Evolutionary conservation across 2,329 filamentous ascomycete species (phyloP).

Genomic region (Xylaria sp.): DNA sequence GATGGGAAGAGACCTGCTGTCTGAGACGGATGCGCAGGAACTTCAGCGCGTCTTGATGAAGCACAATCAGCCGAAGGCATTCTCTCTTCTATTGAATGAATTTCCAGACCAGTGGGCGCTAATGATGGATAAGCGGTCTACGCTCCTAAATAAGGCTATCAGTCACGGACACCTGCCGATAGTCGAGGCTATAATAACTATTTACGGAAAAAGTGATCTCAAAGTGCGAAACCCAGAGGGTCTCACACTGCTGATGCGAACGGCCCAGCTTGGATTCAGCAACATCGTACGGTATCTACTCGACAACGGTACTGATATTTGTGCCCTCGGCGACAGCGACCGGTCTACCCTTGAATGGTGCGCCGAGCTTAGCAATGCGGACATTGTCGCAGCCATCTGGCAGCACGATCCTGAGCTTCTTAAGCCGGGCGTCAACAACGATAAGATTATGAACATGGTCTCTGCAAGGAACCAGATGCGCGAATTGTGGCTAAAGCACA

Average conservation of each 20-base stretch:
- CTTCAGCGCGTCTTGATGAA: constrained; percentile 10
- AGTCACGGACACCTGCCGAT: not conserved
- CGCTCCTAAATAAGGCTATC: not conserved
- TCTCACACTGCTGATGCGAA: not conserved
- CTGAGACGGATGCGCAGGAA: constrained; percentile 6
- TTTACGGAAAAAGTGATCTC: not conserved
- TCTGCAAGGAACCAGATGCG: not conserved
- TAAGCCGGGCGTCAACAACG: not conserved
- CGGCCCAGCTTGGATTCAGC: not conserved
- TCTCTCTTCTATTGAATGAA: not conserved
- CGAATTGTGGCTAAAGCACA: not conserved
- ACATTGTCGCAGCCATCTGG: constrained; percentile 17
- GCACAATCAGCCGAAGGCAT: not conserved
- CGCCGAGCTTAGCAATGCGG: constrained; percentile 16
- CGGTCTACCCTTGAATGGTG: constrained; percentile 20
- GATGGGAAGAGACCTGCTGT: constrained; percentile 17
- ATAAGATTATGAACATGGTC: not conserved
- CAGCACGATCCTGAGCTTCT: constrained; percentile 17
- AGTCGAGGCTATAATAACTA: not conserved
- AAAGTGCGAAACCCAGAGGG: not conserved
- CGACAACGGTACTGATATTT: not conserved
- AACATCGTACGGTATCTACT: not conserved
- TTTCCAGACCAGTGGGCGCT: not conserved
- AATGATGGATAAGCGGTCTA: not conserved
- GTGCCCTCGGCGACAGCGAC: constrained; percentile 5